Conservation (phyloP, 768 basidiomycete genomes). For the Roridomyces roridus region DNA sequence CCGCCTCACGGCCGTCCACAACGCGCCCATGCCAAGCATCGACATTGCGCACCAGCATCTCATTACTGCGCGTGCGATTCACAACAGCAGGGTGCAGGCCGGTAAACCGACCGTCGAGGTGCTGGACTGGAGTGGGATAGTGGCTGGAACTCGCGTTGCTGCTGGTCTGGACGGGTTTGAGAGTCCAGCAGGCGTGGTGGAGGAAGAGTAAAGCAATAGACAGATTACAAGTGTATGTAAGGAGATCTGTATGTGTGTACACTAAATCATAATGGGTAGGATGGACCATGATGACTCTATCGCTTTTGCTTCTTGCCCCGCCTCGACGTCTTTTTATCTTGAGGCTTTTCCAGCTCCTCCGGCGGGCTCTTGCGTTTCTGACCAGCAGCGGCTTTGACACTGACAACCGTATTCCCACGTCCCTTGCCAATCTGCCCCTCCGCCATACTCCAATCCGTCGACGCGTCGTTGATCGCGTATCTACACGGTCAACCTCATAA, state of each 20-base stretch:
- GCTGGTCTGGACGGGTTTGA: conserved; percentile 65
- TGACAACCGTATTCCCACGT: conserved; percentile 71
- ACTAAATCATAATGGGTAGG: no score
- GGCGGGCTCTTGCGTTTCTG: conserved; percentile 66
- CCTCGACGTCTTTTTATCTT: conserved; percentile 54
- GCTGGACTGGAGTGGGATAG: conserved; percentile 84
- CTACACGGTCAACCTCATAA: conserved; percentile 43
- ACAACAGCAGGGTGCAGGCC: conserved; percentile 53
- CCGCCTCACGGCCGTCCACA: conserved; percentile 65
- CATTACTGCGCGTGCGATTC: conserved; percentile 78
- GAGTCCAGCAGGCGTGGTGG: conserved; percentile 26
- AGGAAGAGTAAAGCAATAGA: conserved; percentile 15
- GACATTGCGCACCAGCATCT: conserved; percentile 81
- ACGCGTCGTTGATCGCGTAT: conserved; percentile 75
- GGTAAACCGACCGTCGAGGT: conserved; percentile 54
- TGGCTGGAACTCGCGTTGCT: conserved; percentile 78
- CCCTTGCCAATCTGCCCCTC: conserved; percentile 68
- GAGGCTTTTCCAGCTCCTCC: conserved; percentile 40
- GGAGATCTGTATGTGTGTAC: not conserved
- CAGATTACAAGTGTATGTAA: conserved; percentile 9
- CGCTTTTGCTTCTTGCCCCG: conserved; percentile 53
- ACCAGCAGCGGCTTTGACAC: conserved; percentile 61
- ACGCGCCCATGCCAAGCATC: conserved; percentile 73
- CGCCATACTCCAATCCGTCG: conserved; percentile 77
- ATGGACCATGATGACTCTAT: no score